phyloP scores from a whole-genome alignment of 2,329 filamentous ascomycete species.

The Neurospora crassa region DNA sequence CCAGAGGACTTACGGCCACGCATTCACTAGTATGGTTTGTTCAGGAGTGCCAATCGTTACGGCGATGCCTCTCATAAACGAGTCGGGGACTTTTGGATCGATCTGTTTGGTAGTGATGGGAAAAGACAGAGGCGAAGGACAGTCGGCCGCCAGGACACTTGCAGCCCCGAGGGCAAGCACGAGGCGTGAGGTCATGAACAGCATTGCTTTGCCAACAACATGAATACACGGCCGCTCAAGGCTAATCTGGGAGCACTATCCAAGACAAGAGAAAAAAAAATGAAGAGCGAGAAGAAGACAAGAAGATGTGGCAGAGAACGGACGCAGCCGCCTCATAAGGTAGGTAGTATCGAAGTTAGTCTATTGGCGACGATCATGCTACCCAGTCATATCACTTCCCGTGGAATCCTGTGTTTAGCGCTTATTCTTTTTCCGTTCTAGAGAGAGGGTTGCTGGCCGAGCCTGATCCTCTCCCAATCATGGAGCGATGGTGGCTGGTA shows the following conservation, averaged over 20 bases:
- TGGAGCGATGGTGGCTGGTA: not conserved
- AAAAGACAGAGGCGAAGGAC: conserved; percentile 4
- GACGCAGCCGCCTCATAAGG: not conserved
- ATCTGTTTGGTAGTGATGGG: conserved; percentile 19
- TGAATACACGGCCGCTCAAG: not conserved
- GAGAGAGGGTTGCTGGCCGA: not conserved
- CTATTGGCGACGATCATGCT: not conserved
- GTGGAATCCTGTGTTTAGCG: not conserved
- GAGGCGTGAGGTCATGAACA: not conserved
- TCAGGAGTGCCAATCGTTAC: conserved; percentile 19
- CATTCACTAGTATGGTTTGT: conserved; percentile 22
- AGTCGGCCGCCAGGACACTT: not conserved
- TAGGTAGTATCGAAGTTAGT: not conserved
- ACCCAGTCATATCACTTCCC: not conserved
- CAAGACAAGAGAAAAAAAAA: not conserved
- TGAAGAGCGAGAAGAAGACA: not conserved
- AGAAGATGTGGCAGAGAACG: not conserved
- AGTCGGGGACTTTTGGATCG: conserved; percentile 15
- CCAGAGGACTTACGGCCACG: conserved; percentile 21
- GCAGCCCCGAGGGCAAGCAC: conserved; percentile 1
- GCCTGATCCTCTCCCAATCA: not conserved
- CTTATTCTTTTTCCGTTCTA: not conserved
- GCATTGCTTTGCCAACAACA: not conserved
- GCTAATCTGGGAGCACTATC: not conserved
- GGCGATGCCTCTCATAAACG: conserved; percentile 21